A percentile compares a stretch with the other conserved stretches of the same genome.
Evolutionary conservation across 108 stramenopile genomes (phyloP).

Genomic region (Skeletonema tropicum): DNA sequence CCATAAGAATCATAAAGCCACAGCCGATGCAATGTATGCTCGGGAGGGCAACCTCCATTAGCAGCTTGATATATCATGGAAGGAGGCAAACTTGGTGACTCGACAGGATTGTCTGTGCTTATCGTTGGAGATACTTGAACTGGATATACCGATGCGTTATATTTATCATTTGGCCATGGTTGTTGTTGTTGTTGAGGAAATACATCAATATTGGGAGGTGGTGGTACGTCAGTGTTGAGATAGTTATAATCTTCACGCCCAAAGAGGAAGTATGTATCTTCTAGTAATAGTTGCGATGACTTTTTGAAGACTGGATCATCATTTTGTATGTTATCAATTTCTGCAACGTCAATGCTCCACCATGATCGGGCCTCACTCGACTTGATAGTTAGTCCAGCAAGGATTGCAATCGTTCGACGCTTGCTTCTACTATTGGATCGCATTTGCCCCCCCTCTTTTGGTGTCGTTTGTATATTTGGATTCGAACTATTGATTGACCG

Average conservation of each 20-base stretch:
- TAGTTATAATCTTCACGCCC: not conserved
- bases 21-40: conserved; percentile 22
- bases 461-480: not conserved
- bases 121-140: not conserved
- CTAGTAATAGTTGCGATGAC: conserved; percentile 30
- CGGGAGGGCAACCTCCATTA: conserved; percentile 27
- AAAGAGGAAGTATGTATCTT: conserved; percentile 29
- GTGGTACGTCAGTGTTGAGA: not conserved
- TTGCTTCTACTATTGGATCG: not conserved
- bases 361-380: conserved; percentile 23
- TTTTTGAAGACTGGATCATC: conserved; percentile 31
- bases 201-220: not conserved
- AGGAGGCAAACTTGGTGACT: conserved; percentile 30
- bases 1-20: conserved; percentile 24
- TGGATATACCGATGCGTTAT: not conserved
- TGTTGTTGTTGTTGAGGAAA: not conserved
- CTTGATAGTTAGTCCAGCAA: not conserved
- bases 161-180: not conserved
- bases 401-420: not conserved
- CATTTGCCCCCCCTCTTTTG: not conserved
- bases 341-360: conserved; percentile 26
- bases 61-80: conserved; percentile 25
- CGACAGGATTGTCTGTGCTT: not conserved
- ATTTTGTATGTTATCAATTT: conserved; percentile 18
- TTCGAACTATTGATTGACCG: not conserved